phyloP scores from a whole-genome alignment of 495 filamentous ascomycete genomes.

The Xylaria acuta region DNA sequence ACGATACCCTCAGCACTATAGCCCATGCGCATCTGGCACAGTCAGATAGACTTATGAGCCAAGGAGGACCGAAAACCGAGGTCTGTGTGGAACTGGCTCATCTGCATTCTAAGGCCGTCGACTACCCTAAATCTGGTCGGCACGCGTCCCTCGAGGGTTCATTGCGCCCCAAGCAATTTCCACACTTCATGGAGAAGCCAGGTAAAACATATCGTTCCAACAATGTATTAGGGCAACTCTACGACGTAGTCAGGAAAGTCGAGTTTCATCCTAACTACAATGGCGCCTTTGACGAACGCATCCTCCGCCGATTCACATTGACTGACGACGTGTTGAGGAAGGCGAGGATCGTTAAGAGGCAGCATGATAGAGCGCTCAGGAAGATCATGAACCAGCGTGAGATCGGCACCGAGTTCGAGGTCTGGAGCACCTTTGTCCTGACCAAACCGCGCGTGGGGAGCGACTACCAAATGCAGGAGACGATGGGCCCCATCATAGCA shows the following conservation, averaged over 20 bases:
- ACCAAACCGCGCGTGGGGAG: conserved; percentile 66
- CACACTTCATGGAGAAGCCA: conserved; percentile 91
- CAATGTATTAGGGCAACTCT: conserved; percentile 82
- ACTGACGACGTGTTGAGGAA: conserved; percentile 59
- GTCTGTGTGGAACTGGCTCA: conserved; percentile 78
- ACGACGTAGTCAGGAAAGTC: conserved; percentile 66
- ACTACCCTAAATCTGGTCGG: conserved; percentile 89
- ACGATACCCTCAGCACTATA: conserved; percentile 79
- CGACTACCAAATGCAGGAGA: conserved; percentile 88
- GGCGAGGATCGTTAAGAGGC: conserved; percentile 69
- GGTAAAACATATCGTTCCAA: conserved; percentile 68
- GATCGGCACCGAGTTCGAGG: conserved; percentile 88
- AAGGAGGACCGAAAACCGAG: conserved; percentile 66
- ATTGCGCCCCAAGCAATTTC: conserved; percentile 68
- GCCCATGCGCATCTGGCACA: conserved; percentile 83
- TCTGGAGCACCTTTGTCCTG: conserved; percentile 85
- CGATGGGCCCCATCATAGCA: conserved; percentile 69
- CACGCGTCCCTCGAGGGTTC: conserved; percentile 69
- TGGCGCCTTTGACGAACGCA: conserved; percentile 75
- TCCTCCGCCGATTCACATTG: conserved; percentile 68
- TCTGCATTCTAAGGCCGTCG: conserved; percentile 89
- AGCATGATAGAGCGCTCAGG: conserved; percentile 79
- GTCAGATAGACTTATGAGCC: conserved; percentile 62
- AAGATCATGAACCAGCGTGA: conserved; percentile 87
- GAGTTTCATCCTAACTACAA: conserved; percentile 75